phyloP scores from a whole-genome alignment of 306 rosid species.

The Amphicarpaea edgeworthii region DNA sequence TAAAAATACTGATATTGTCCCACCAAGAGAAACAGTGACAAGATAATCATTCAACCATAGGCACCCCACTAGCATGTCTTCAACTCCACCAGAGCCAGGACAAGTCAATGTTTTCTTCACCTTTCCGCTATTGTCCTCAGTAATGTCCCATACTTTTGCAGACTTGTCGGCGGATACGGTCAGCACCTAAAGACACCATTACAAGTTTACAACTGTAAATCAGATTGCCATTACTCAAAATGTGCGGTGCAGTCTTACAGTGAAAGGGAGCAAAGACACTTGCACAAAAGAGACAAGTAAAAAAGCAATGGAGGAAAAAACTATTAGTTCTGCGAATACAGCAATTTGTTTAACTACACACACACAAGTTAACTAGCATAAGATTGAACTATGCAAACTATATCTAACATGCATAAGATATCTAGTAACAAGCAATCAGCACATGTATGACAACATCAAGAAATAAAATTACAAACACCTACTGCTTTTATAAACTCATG shows the following conservation, averaged over 20 bases:
- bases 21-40: conserved; percentile 93
- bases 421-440: conserved; percentile 21
- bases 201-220: conserved; percentile 36
- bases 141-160: conserved; percentile 89
- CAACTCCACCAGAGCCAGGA: conserved; percentile 88
- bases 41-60: conserved; percentile 86
- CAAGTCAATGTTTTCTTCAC: conserved; percentile 74
- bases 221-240: conserved; percentile 39
- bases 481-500: conserved; percentile 29
- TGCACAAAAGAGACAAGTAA: conserved; percentile 20
- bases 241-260: background rate
- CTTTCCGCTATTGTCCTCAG: conserved; percentile 78
- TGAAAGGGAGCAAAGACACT: conserved; percentile 12
- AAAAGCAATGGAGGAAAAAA: conserved; percentile 10
- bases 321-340: conserved; percentile 19
- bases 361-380: conserved; percentile 15
- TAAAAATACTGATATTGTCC: conserved; percentile 74
- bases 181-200: conserved; percentile 65
- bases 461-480: conserved; percentile 25
- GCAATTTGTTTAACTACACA: conserved; percentile 4
- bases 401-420: conserved; percentile 11
- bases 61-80: conserved; percentile 95
- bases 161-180: conserved; percentile 97
- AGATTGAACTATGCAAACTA: conserved; percentile 13
- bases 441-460: conserved; percentile 20